Conservation (phyloP, 2,329 filamentous ascomycete species). For the Penicillium nordicum region DNA sequence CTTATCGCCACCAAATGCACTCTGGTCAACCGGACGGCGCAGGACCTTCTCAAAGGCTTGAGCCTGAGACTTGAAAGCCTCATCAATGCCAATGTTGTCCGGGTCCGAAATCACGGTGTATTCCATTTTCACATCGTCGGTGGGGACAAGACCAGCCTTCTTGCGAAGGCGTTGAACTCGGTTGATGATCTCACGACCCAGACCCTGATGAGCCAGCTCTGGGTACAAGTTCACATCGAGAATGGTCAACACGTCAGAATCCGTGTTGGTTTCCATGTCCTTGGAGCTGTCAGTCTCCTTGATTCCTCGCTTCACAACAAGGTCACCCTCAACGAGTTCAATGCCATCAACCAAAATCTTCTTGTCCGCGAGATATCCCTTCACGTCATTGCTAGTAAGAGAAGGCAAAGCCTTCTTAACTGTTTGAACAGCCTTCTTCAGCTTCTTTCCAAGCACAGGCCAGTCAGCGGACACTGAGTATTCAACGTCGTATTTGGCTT, state of each 20-base stretch:
- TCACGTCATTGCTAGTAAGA: slow-evolving; percentile 76
- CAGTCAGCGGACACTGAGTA: slow-evolving; percentile 90
- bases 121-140: slow-evolving; percentile 94
- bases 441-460: slow-evolving; percentile 91
- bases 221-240: slow-evolving; percentile 79
- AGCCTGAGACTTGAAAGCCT: slow-evolving; percentile 66
- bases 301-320: slow-evolving; percentile 76
- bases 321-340: slow-evolving; percentile 73
- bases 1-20: slow-evolving; percentile 58
- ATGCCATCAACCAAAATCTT: slow-evolving; percentile 84
- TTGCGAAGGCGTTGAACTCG: slow-evolving; percentile 89
- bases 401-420: slow-evolving; percentile 86
- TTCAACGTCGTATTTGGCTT: slow-evolving; percentile 86
- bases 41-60: slow-evolving; percentile 71
- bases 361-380: slow-evolving; percentile 69
- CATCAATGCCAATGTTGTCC: slow-evolving; percentile 68
- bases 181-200: slow-evolving; percentile 89
- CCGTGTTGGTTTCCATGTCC: slow-evolving; percentile 80
- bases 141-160: slow-evolving; percentile 84
- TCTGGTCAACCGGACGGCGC: slow-evolving; percentile 71
- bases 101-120: slow-evolving; percentile 79
- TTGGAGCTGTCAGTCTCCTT: slow-evolving; percentile 68
- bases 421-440: slow-evolving; percentile 89
- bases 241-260: slow-evolving; percentile 85
- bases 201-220: slow-evolving; percentile 80